phyloP scores from a whole-genome alignment of 305 asterid genomes.

The Coffea humblotiana region DNA sequence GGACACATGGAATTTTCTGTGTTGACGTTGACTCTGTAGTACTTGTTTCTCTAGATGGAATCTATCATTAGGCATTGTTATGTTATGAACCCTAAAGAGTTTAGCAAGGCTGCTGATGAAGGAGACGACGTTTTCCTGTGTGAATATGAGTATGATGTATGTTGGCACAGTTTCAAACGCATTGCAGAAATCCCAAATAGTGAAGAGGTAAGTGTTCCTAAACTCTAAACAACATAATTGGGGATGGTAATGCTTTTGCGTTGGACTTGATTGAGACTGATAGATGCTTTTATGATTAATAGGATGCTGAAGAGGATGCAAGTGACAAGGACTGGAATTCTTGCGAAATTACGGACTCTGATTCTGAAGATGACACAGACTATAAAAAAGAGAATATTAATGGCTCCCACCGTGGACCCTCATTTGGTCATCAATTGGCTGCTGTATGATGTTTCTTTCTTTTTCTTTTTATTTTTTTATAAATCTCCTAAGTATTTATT shows the following conservation, averaged over 20 bases:
- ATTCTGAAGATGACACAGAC: slow-evolving; percentile 53
- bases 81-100: slow-evolving; percentile 75
- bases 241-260: neutral
- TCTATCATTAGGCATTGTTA: slow-evolving; percentile 78
- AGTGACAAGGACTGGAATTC: slow-evolving; percentile 67
- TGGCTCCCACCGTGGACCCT: slow-evolving; percentile 36
- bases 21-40: slow-evolving; percentile 8
- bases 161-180: slow-evolving; percentile 90
- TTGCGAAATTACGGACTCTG: slow-evolving; percentile 49
- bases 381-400: slow-evolving; percentile 49
- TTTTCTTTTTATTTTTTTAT: neutral
- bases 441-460: slow-evolving; percentile 49
- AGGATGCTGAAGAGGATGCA: slow-evolving; percentile 67
- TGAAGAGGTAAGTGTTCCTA: slow-evolving; percentile 49
- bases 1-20: slow-evolving; percentile 3
- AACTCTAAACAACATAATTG: slow-evolving; percentile 2
- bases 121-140: slow-evolving; percentile 96
- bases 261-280: slow-evolving; percentile 22
- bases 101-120: slow-evolving; percentile 61
- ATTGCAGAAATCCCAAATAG: slow-evolving; percentile 62
- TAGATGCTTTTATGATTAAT: slow-evolving; percentile 17
- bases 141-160: slow-evolving; percentile 85
- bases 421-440: slow-evolving; percentile 59
- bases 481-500: slow-evolving; percentile 15
- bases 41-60: slow-evolving; percentile 65